Conservation (phyloP, 1,284 basidiomycete genomes). For the Apiotrichum domesticum region DNA sequence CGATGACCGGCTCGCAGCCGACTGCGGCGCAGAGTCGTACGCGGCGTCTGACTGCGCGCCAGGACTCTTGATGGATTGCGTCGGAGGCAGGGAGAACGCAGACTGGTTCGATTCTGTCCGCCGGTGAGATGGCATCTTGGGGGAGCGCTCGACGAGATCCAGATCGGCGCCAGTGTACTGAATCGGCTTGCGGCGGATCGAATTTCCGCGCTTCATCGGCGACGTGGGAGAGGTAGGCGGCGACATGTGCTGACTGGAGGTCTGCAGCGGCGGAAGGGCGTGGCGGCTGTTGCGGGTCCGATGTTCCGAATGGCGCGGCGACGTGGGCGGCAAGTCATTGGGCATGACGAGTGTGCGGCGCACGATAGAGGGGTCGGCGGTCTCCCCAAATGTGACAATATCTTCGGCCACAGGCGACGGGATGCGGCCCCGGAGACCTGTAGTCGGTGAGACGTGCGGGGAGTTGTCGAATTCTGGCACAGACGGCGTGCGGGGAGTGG, state of each 20-base stretch:
- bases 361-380: slow-evolving; percentile 14
- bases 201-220: slow-evolving; percentile 10
- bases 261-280: slow-evolving; percentile 5
- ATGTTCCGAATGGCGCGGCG: neutral
- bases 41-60: neutral
- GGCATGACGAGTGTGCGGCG: slow-evolving; percentile 34
- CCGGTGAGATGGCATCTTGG: slow-evolving; percentile 2
- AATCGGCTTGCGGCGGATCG: slow-evolving; percentile 38
- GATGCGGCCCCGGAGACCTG: neutral
- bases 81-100: neutral
- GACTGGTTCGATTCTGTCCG: slow-evolving; percentile 9
- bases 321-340: slow-evolving; percentile 12
- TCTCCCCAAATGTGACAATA: slow-evolving; percentile 2
- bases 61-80: neutral
- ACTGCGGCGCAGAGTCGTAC: neutral
- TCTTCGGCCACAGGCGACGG: slow-evolving; percentile 12
- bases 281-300: neutral
- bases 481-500: slow-evolving; percentile 4
- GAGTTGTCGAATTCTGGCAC: neutral
- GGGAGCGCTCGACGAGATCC: slow-evolving; percentile 25
- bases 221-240: neutral
- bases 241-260: neutral
- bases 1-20: neutral
- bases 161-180: slow-evolving; percentile 34
- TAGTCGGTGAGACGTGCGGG: neutral